Percentiles rank a stretch among this genome's conserved stretches.
phyloP scores from a whole-genome alignment of 495 filamentous ascomycete species.

The Neurospora intermedia region DNA sequence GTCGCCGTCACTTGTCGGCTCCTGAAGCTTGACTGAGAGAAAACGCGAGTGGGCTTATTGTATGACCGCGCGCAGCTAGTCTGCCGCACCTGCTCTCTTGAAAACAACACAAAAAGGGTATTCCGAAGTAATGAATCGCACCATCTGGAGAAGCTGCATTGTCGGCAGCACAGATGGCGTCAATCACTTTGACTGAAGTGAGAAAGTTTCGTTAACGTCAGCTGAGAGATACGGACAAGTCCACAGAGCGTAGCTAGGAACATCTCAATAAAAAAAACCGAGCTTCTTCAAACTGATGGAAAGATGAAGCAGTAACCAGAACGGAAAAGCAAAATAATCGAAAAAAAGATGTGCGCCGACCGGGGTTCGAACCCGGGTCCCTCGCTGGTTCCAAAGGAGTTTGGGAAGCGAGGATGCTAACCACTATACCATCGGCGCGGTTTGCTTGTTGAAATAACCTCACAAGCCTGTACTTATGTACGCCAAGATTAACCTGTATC shows the following conservation, averaged over 20 bases:
- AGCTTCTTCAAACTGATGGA: not conserved
- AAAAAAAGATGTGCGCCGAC: not conserved
- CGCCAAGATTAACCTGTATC: not conserved
- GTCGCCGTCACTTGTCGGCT: not conserved
- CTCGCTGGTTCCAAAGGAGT: not conserved
- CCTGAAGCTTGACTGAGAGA: not conserved
- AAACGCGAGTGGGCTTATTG: not conserved
- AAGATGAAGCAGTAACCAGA: not conserved
- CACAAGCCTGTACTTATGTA: not conserved
- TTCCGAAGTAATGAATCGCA: not conserved
- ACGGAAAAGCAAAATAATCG: not conserved
- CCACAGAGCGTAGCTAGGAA: too few relatives aligned
- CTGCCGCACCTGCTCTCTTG: not conserved
- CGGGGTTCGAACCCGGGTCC: not conserved
- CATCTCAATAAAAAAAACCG: not conserved
- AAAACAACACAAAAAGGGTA: not conserved
- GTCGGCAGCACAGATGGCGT: not conserved
- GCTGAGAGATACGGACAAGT: not conserved
- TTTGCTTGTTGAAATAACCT: not conserved
- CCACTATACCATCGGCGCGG: not conserved
- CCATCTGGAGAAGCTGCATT: not conserved
- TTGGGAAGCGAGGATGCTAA: conserved; percentile 1
- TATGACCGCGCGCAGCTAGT: not conserved
- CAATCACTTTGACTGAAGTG: not conserved
- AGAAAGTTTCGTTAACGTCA: not conserved